These are phyloP conservation scores for Xylariales sp. DNA, from an alignment of 2,329 filamentous ascomycete genomes.

Conservation along the genomic window DNA sequence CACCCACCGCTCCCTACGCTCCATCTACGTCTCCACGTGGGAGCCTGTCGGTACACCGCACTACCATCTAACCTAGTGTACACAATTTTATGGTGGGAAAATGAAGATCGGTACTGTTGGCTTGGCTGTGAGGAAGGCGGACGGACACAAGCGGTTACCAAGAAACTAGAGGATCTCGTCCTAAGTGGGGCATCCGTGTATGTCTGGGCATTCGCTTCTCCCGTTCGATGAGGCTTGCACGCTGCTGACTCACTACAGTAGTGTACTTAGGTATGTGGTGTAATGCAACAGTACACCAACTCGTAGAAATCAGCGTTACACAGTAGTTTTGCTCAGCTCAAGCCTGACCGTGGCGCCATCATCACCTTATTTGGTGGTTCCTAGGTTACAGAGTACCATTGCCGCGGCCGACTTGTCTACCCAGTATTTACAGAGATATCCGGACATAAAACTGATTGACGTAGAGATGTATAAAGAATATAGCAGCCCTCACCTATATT, in stretches of 20 bases:
- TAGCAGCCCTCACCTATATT: too few relatives aligned
- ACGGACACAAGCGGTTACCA: slow-evolving; percentile 6
- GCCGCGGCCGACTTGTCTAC: not conserved
- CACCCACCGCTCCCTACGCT: not conserved
- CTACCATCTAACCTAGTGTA: not conserved
- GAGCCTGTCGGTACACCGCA: not conserved
- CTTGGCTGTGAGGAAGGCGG: not conserved
- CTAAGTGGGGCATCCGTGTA: not conserved
- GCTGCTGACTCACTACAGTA: slow-evolving; percentile 20
- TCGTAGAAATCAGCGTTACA: not conserved
- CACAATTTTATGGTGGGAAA: not conserved
- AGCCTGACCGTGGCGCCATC: not conserved
- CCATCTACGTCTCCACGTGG: not conserved
- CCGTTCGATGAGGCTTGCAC: slow-evolving; percentile 16
- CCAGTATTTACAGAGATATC: too few relatives aligned
- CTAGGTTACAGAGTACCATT: not conserved
- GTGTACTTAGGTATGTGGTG: not conserved
- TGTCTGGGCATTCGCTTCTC: not conserved
- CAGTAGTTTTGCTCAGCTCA: slow-evolving; percentile 1
- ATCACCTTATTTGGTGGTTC: not conserved
- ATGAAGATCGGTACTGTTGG: not conserved
- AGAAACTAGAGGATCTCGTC: not conserved
- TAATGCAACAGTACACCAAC: too few relatives aligned
- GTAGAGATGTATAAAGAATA: too few relatives aligned
- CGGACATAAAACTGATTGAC: too few relatives aligned